Evolutionary conservation across 495 filamentous ascomycete genomes (phyloP).

Genomic region (Xylaria castorea): DNA sequence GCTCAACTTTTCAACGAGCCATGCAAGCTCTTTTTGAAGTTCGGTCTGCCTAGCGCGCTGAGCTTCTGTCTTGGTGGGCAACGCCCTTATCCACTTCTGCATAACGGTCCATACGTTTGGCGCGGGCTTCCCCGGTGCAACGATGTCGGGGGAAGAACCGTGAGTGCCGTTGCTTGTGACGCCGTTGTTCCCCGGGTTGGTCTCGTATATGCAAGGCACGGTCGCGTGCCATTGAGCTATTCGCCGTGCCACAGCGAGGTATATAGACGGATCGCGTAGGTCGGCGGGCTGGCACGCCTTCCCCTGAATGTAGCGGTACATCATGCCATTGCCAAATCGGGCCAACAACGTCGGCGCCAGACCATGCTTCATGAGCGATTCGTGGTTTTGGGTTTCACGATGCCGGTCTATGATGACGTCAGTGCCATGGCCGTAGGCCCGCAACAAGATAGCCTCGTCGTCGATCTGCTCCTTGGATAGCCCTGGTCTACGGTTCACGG

Average conservation of each 20-base stretch:
- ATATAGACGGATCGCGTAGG: conserved; percentile 72
- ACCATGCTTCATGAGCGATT: conserved; percentile 74
- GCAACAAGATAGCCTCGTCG: conserved; percentile 84
- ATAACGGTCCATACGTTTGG: conserved; percentile 93
- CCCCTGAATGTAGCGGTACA: conserved; percentile 90
- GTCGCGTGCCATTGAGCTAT: conserved; percentile 93
- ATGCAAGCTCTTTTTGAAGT: conserved; percentile 77
- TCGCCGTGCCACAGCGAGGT: conserved; percentile 79
- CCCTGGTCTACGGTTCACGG: conserved; percentile 80
- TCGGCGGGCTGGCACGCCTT: conserved; percentile 79
- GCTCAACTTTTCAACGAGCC: conserved; percentile 71
- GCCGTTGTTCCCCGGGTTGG: conserved; percentile 35
- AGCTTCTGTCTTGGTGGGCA: conserved; percentile 72
- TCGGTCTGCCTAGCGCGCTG: conserved; percentile 68
- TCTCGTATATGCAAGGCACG: conserved; percentile 64
- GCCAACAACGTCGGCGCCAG: conserved; percentile 88
- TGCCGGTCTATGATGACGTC: conserved; percentile 96
- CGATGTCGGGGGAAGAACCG: conserved; percentile 57
- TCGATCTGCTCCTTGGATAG: conserved; percentile 80
- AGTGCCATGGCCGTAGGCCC: conserved; percentile 94
- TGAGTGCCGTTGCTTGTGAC: conserved; percentile 33
- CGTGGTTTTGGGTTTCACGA: conserved; percentile 72
- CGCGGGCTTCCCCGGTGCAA: conserved; percentile 66
- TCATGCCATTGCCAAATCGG: conserved; percentile 93
- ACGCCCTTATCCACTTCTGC: conserved; percentile 91